These are phyloP conservation scores for Pseudogymnoascus pannorum DNA, from an alignment of 2,329 filamentous ascomycete species.

Conservation along the genomic window DNA sequence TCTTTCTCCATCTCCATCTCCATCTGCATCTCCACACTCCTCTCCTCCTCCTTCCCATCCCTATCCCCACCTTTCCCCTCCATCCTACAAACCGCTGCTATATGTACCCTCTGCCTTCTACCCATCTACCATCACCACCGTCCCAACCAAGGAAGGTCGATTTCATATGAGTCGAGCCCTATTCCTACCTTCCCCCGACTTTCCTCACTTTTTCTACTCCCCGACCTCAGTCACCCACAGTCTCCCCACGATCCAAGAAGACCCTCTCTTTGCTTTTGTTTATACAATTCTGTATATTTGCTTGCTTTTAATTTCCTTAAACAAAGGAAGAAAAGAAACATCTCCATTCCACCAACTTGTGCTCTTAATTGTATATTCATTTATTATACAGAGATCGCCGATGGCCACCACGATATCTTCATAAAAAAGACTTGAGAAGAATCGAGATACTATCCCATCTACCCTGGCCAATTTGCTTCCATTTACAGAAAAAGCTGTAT, in stretches of 20 bases:
- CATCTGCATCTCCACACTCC: too few species aligned
- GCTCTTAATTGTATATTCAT: not conserved
- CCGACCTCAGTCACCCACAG: not conserved
- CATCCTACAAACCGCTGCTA: too few species aligned
- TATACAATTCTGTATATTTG: not conserved
- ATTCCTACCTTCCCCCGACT: not conserved
- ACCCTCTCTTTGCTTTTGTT: not conserved
- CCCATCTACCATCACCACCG: not conserved
- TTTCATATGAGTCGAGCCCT: not conserved
- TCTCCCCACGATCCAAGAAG: not conserved
- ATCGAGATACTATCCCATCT: not conserved
- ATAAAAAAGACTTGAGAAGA: not conserved
- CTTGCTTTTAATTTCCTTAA: not conserved
- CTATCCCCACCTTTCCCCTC: not conserved
- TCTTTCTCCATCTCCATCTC: not conserved
- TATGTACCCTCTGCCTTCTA: too few species aligned
- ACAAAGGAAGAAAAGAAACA: not conserved
- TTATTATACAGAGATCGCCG: not conserved
- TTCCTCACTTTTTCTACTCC: not conserved
- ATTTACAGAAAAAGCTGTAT: not conserved
- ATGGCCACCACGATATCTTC: not conserved
- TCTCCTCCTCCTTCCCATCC: too few species aligned
- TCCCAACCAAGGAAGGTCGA: not conserved
- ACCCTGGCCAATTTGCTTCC: slow-evolving; percentile 3
- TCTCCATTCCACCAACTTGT: not conserved